Conservation (phyloP, 2,329 filamentous ascomycete species). For the Hypoxylon sp. region DNA sequence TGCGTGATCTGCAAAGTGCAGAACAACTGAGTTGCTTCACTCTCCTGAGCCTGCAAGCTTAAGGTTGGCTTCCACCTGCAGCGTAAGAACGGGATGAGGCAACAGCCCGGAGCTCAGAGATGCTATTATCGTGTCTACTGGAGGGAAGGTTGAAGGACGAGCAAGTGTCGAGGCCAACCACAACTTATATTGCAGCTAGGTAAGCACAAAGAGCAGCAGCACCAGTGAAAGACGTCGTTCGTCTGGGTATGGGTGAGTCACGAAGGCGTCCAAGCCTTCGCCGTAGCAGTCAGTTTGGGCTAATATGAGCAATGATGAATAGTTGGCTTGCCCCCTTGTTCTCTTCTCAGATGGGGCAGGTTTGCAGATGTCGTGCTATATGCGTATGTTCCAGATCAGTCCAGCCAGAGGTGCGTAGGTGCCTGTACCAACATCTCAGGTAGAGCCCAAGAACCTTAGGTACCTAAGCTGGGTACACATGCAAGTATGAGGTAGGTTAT, state of each 20-base stretch:
- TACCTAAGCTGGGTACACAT: no score
- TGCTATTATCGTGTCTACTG: neutral
- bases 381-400: no score
- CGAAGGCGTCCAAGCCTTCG: neutral
- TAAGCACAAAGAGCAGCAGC: neutral
- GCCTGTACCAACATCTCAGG: no score
- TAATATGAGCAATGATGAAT: neutral
- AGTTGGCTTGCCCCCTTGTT: constrained; percentile 1
- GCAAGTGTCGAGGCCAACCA: neutral
- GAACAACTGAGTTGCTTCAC: neutral
- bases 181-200: neutral
- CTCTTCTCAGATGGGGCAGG: no score
- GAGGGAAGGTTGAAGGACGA: neutral
- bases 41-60: neutral
- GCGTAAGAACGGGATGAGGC: neutral
- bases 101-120: neutral
- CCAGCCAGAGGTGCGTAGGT: no score
- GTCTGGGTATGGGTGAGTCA: constrained; percentile 36
- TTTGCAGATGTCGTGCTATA: neutral
- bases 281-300: neutral
- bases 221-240: neutral
- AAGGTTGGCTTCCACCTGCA: neutral
- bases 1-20: neutral
- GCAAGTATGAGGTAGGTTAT: no score
- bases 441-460: no score